Evolutionary conservation across 306 rosid genomes (phyloP).

Genomic region (Echinosophora koreensis): DNA sequence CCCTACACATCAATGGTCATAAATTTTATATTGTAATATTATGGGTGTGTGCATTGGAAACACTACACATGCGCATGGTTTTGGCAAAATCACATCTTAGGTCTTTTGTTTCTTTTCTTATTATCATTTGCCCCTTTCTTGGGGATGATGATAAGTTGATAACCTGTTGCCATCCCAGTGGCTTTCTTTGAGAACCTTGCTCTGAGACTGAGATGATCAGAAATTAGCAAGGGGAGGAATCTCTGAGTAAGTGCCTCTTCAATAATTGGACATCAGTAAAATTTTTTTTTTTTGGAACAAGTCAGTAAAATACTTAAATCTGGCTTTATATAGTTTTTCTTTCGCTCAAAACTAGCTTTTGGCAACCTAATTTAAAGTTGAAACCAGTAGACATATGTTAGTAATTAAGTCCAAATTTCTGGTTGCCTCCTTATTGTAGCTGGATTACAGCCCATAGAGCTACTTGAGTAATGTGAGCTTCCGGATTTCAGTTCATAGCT

Average conservation of each 20-base stretch:
- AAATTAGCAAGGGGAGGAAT: constrained; percentile 3
- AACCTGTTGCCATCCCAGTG: constrained; percentile 28
- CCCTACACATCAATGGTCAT: neutral
- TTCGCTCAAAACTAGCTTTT: constrained; percentile 14
- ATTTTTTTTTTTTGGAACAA: too few relatives aligned
- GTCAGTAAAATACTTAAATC: neutral
- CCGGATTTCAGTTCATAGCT: neutral
- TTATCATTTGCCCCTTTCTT: constrained; percentile 3
- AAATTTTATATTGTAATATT: constrained; percentile 3
- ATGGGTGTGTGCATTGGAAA: constrained; percentile 4
- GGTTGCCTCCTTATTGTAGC: constrained; percentile 23
- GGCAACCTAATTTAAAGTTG: constrained; percentile 19
- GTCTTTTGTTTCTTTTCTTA: neutral
- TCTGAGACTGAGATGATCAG: neutral
- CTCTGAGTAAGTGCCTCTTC: neutral
- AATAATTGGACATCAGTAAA: constrained; percentile 24
- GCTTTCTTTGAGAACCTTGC: constrained; percentile 28
- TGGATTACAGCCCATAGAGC: constrained; percentile 15
- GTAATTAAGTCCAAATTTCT: neutral
- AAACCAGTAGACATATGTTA: constrained; percentile 3
- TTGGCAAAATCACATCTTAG: constrained; percentile 5
- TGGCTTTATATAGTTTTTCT: constrained; percentile 11
- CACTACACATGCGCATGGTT: neutral
- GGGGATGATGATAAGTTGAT: constrained; percentile 37
- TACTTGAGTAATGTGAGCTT: constrained; percentile 32